Evolutionary conservation across 805 yeast genomes (phyloP).

Genomic region (Phaffomyces thermotolerans): DNA sequence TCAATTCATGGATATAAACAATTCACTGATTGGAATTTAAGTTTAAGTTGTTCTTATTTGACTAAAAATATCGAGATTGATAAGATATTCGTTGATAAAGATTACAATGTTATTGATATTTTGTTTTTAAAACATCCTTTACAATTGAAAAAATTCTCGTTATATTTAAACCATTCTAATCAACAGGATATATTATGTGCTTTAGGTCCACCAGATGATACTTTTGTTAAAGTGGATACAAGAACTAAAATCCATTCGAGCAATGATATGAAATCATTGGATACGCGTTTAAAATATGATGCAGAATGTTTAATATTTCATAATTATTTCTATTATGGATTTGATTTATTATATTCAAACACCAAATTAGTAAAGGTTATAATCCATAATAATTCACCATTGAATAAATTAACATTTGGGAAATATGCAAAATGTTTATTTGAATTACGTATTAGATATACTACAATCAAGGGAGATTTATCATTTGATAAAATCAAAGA

Average conservation of each 20-base stretch:
- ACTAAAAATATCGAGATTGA: constrained; percentile 10
- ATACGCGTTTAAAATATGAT: not conserved
- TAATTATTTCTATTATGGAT: constrained; percentile 48
- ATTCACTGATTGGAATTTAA: constrained; percentile 21
- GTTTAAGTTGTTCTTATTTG: constrained; percentile 10
- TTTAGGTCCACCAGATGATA: constrained; percentile 54
- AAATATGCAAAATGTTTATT: constrained; percentile 45
- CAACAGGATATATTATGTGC: constrained; percentile 41
- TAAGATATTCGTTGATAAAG: constrained; percentile 2
- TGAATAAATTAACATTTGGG: constrained; percentile 43
- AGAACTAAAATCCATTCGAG: constrained; percentile 34
- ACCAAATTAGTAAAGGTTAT: constrained; percentile 37
- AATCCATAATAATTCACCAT: constrained; percentile 43
- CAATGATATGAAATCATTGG: not conserved
- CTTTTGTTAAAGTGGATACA: constrained; percentile 36
- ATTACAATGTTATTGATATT: constrained; percentile 4
- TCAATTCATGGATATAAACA: constrained; percentile 11
- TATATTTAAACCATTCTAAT: constrained; percentile 36
- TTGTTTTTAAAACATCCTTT: constrained; percentile 23
- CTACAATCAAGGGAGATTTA: not conserved
- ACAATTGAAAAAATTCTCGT: constrained; percentile 8
- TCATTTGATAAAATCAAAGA: not conserved
- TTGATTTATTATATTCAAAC: constrained; percentile 46
- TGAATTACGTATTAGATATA: constrained; percentile 13
- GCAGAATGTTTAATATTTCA: constrained; percentile 34